Evolutionary conservation across 345 rosid species (phyloP).

Genomic region (Gossypium sturtianum): DNA sequence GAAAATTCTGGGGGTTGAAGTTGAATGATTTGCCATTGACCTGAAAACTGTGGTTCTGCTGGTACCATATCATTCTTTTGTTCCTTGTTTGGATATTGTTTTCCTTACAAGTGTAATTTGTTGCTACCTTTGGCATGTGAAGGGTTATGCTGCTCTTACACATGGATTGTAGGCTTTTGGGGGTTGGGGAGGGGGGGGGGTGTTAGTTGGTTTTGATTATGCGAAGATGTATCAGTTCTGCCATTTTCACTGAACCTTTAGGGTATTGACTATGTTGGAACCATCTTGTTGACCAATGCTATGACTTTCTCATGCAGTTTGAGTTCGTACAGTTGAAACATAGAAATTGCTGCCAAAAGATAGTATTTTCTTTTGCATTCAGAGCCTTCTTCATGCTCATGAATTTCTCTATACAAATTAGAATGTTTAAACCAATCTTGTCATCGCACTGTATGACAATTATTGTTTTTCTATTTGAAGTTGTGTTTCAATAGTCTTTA

Average conservation of each 20-base stretch:
- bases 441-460: too few relatives aligned
- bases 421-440: neutral
- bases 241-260: neutral
- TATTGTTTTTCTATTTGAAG: neutral
- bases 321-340: neutral
- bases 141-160: neutral
- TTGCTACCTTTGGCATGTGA: neutral
- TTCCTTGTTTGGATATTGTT: conserved; percentile 2
- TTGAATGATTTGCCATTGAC: neutral
- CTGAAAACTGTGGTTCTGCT: neutral
- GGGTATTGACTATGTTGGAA: neutral
- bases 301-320: neutral
- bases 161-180: neutral
- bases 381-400: neutral
- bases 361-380: neutral
- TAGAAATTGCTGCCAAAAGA: neutral
- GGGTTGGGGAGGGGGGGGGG: neutral
- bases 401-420: neutral
- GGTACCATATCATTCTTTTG: neutral
- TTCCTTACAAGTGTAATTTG: neutral
- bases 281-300: neutral
- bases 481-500: neutral
- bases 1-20: neutral
- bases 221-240: neutral
- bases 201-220: neutral